Base-by-base conservation (phyloP, 129 eudicot species). In the Mikania micrantha region DNA sequence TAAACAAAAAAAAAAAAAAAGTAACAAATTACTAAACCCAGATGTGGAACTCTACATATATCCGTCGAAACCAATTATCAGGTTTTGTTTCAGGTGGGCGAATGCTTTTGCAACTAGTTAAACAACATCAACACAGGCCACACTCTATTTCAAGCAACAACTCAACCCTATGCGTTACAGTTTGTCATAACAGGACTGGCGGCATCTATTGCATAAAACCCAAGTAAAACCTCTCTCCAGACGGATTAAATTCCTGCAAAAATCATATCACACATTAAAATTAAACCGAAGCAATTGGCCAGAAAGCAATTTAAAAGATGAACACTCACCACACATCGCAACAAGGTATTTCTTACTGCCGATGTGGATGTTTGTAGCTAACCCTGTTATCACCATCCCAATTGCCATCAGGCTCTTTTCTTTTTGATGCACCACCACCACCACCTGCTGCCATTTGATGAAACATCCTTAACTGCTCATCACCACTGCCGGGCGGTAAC, bases 361-460 rank as follows among this genome's bases (percentile, higher is more conserved):
- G 78, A 16, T 88, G 73, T 39, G 94, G 74, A 56, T 82, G 69
- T 80, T 82, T 93, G 79, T 64, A 79, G 80, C 79, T 84, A 66
- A 86, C 52, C 68, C 77, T 83, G 56, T 86, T 83, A 60, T 86
- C 98, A 39, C 71, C 80, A 7, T 81, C 88, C 85, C 88, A 80
- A 7, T 96, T 90, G 32, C 92, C 83, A 10, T 93, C 98, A 0
- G 92, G 96, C 72, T 93, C 98, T 78, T 81, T 88, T 69, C 98
- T 81, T 72, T 86, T 93, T 75, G 86, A 41, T 71, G 62, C 62
- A 74, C 66, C 19, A 77, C 80, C 80, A n/a, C n/a, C n/a, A 35
- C 86, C 77, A 48, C 88, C 86, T 2, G 81, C 77, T 29, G 83
- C 70, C 24, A 74, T 66, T 45, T 74, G 79, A 36, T 74, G 74